These are phyloP conservation scores for Fusarium oxysporum DNA, from an alignment of 2,329 filamentous ascomycete species.

Conservation along the genomic window DNA sequence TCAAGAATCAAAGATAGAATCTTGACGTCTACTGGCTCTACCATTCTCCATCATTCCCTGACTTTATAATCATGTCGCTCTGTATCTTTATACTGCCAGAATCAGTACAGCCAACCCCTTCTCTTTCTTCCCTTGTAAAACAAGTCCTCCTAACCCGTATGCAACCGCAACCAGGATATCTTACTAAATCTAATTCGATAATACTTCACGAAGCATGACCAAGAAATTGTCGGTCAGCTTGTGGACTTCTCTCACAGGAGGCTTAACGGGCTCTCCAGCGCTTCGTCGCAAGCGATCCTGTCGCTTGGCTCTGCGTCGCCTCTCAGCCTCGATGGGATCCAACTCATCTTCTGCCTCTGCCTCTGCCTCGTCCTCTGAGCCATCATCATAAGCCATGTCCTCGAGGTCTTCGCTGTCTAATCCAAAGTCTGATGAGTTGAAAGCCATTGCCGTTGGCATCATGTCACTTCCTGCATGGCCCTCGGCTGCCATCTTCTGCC, in stretches of 20 bases:
- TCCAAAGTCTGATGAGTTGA: conserved; percentile 89
- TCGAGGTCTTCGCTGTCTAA: conserved; percentile 87
- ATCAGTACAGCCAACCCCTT: conserved; percentile 18
- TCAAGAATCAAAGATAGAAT: neutral
- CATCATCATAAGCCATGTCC: conserved; percentile 85
- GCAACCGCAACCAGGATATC: conserved; percentile 28
- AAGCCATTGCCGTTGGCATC: conserved; percentile 67
- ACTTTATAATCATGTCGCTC: neutral
- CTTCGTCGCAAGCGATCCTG: conserved; percentile 84
- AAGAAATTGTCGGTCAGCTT: conserved; percentile 85
- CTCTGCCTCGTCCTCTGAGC: conserved; percentile 72
- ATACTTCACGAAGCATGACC: conserved; percentile 81
- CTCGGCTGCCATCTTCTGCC: conserved; percentile 98
- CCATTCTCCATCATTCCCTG: neutral
- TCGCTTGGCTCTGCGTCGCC: conserved; percentile 78
- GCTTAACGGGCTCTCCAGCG: conserved; percentile 87
- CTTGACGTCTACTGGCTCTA: conserved; percentile 8
- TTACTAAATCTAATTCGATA: conserved; percentile 71
- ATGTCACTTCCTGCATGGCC: conserved; percentile 61
- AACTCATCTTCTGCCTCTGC: conserved; percentile 81
- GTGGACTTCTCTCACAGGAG: conserved; percentile 79
- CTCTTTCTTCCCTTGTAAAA: neutral
- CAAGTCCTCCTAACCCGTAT: neutral
- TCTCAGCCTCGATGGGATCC: conserved; percentile 89
- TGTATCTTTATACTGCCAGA: conserved; percentile 6